Base-by-base conservation (phyloP, 768 basidiomycete species). In the Leccinum olivaceopallidum region DNA sequence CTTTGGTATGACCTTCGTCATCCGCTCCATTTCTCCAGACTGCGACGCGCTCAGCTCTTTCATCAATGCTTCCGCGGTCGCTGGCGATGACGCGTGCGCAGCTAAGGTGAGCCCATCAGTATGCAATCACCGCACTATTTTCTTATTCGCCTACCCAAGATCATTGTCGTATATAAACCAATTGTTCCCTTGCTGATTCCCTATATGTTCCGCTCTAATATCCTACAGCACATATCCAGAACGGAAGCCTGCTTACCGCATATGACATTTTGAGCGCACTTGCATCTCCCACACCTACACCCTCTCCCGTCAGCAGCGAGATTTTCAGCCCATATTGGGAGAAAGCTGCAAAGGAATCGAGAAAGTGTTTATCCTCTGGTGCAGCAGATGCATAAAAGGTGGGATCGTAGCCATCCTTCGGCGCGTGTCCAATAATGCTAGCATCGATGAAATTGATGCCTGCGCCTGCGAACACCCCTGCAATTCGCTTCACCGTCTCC, bases 211-310 rank as follows among this genome's bases (percentile, higher is more conserved):
- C 14, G 13, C 39, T 56, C 53, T 64, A 50, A 20, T 32, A 39
- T 28, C 30, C 26, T 42, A 24, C 20, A 20, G 18, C 49, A 47
- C 18, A 60, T 52, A 48, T 53, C 16, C 14, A 3, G 42, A 57
- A 56, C 28, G 42, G 47, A 59, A 60, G 47, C 24, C 53, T n/a
- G 73, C 80, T 67, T 56, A 85, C 85, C 53, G 81, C 82, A 71
- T 87, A 85, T 20, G 83, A 83, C 85, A 85, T 85, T 71, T 87
- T 87, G 60, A 86, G 68, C 6, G 83, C 84, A 61, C 85, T 86
- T 2, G 84, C 85, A 63, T 82, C 83, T 5, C 85, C 84, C 24
- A 84, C 74, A 3, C 79, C 79, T 1, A 75, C 75, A 30, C 79
- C 81, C 56, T 82, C 80, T 24, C 80, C 82, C 48, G 68, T 76